Percentiles rank a stretch among this genome's conserved stretches.
phyloP scores from a whole-genome alignment of 2,329 filamentous ascomycete species.

The Scedosporium boydii region DNA sequence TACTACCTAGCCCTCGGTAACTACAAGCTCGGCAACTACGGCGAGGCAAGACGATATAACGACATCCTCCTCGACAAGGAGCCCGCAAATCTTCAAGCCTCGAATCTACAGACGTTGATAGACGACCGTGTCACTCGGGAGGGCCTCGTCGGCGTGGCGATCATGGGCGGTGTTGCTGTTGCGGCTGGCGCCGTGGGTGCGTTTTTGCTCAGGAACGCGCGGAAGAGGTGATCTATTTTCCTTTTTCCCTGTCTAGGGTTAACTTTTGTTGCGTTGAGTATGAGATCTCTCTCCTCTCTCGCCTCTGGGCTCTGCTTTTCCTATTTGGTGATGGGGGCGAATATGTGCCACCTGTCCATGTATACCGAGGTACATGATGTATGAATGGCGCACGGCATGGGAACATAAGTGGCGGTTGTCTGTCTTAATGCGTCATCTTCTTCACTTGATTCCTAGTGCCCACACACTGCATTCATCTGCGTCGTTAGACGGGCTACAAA shows the following conservation, averaged over 20 bases:
- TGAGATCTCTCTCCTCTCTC: too few relatives aligned
- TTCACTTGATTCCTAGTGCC: neutral
- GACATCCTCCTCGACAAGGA: slow-evolving; percentile 86
- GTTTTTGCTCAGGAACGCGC: slow-evolving; percentile 69
- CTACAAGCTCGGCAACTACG: slow-evolving; percentile 97
- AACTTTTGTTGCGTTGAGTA: neutral
- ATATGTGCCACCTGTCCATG: neutral
- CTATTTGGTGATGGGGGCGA: too few relatives aligned
- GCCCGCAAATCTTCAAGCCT: slow-evolving; percentile 81
- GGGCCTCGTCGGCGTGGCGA: slow-evolving; percentile 86
- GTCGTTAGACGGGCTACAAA: neutral
- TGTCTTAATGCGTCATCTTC: neutral
- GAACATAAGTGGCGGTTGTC: neutral
- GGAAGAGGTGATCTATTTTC: slow-evolving; percentile 35
- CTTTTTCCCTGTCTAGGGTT: neutral
- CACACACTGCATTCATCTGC: neutral
- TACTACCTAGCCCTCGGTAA: slow-evolving; percentile 97
- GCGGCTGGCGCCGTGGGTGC: slow-evolving; percentile 90
- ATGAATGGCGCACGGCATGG: neutral
- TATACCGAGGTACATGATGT: neutral
- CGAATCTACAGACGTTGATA: slow-evolving; percentile 76
- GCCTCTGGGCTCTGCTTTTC: neutral
- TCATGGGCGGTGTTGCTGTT: slow-evolving; percentile 85
- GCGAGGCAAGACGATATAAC: slow-evolving; percentile 88
- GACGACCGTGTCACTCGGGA: slow-evolving; percentile 96